phyloP scores from a whole-genome alignment of 106 monocot genomes.

The Gastrodia elata region DNA sequence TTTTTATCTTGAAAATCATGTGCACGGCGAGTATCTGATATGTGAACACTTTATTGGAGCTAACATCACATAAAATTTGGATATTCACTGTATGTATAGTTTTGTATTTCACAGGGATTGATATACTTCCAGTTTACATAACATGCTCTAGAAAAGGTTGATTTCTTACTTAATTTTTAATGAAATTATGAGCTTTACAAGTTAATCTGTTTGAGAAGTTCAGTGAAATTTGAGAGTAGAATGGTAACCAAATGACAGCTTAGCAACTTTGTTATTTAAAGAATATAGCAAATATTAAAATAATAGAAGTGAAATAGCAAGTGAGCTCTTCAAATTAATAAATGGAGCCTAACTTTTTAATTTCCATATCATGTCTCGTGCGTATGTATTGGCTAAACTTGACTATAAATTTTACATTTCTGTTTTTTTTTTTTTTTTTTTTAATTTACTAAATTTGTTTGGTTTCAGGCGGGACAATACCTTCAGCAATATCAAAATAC shows the following conservation, averaged over 20 bases:
- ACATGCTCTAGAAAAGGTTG: background rate
- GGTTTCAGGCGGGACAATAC: slow-evolving; percentile 34
- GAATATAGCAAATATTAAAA: too few species aligned
- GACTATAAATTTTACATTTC: background rate
- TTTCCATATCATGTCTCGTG: background rate
- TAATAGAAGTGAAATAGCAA: too few species aligned
- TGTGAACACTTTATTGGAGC: too few species aligned
- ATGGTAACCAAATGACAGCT: background rate
- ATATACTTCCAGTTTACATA: too few species aligned
- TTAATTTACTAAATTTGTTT: background rate
- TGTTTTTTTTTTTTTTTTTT: too few species aligned
- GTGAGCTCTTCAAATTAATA: background rate
- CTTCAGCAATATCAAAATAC: slow-evolving; percentile 21
- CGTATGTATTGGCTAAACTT: background rate
- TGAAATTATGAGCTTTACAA: background rate
- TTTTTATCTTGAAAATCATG: too few species aligned
- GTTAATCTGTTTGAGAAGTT: too few species aligned
- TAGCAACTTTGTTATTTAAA: background rate
- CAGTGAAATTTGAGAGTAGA: background rate
- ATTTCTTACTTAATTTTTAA: background rate
- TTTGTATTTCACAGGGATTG: too few species aligned
- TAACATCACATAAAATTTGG: too few species aligned
- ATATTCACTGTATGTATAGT: too few species aligned
- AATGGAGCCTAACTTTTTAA: background rate
- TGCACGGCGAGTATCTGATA: too few species aligned